phyloP scores from a whole-genome alignment of 306 rosid genomes.

The Casuarina equisetifolia region DNA sequence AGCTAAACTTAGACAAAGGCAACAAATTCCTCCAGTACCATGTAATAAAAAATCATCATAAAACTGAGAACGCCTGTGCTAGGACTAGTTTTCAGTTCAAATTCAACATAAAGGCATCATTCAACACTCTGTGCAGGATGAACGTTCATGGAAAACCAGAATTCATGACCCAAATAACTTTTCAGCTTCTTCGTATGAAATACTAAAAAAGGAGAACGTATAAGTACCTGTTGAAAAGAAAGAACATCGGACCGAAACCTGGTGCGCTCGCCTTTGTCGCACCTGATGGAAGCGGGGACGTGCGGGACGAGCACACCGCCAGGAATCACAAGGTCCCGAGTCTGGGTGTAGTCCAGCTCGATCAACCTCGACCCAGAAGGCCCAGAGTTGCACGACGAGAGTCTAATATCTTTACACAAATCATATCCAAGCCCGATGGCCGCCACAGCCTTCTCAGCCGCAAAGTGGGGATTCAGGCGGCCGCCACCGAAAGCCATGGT shows the following conservation, averaged over 20 bases:
- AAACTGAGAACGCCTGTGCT: background rate
- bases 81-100: background rate
- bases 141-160: background rate
- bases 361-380: conserved; percentile 46
- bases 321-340: conserved; percentile 64
- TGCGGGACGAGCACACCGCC: conserved; percentile 52
- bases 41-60: background rate
- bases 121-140: background rate
- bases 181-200: background rate
- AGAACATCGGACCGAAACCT: conserved; percentile 75
- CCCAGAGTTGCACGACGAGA: conserved; percentile 48
- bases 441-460: conserved; percentile 73
- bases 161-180: background rate
- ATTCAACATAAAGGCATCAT: background rate
- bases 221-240: conserved; percentile 61
- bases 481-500: conserved; percentile 36
- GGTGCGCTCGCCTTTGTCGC: conserved; percentile 85
- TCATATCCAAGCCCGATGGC: conserved; percentile 78
- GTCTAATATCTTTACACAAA: conserved; percentile 54
- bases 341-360: conserved; percentile 45
- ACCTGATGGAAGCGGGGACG: conserved; percentile 66
- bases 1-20: background rate
- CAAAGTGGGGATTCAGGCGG: conserved; percentile 49
- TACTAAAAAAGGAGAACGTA: background rate
- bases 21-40: background rate